Conservation (phyloP, 2,329 filamentous ascomycete species). For the Calonectria pteridis region DNA sequence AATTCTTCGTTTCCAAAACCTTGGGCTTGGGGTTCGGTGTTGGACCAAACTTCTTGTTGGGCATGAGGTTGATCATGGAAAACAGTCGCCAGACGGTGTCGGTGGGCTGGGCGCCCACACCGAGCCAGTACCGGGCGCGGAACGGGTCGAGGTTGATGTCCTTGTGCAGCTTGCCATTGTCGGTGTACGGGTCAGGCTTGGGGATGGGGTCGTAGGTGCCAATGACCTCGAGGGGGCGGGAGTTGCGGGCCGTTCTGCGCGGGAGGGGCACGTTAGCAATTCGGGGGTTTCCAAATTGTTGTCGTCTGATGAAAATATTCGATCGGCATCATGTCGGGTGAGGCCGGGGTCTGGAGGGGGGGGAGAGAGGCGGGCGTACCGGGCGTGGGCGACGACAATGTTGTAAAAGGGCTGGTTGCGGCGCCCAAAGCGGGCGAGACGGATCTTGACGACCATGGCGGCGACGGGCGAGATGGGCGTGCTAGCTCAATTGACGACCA, state of each 20-base stretch:
- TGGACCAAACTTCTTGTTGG: constrained; percentile 54
- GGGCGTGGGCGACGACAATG: constrained; percentile 93
- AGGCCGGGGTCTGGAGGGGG: not conserved
- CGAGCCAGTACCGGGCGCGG: constrained; percentile 94
- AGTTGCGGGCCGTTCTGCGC: constrained; percentile 83
- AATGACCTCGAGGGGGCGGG: constrained; percentile 92
- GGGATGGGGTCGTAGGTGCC: constrained; percentile 80
- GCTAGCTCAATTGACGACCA: constrained; percentile 29
- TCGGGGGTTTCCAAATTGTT: not conserved
- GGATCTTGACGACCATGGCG: constrained; percentile 91
- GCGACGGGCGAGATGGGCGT: constrained; percentile 20
- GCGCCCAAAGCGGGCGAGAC: constrained; percentile 92
- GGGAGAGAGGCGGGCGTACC: constrained; percentile 65
- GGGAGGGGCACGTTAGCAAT: constrained; percentile 13
- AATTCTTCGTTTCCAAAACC: constrained; percentile 42
- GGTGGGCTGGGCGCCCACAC: constrained; percentile 94
- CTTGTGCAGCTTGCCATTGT: constrained; percentile 81
- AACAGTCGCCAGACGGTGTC: constrained; percentile 90
- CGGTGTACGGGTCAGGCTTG: constrained; percentile 70
- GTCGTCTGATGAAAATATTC: not conserved
- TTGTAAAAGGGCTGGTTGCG: constrained; percentile 95
- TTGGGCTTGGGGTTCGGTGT: constrained; percentile 42
- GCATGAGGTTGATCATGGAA: constrained; percentile 74
- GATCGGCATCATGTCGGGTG: not conserved
- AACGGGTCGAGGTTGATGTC: constrained; percentile 88